Percentiles rank a stretch among this genome's conserved stretches.
Evolutionary conservation across 2,329 filamentous ascomycete genomes (phyloP).

Genomic region (Xenoacremonium recifei): DNA sequence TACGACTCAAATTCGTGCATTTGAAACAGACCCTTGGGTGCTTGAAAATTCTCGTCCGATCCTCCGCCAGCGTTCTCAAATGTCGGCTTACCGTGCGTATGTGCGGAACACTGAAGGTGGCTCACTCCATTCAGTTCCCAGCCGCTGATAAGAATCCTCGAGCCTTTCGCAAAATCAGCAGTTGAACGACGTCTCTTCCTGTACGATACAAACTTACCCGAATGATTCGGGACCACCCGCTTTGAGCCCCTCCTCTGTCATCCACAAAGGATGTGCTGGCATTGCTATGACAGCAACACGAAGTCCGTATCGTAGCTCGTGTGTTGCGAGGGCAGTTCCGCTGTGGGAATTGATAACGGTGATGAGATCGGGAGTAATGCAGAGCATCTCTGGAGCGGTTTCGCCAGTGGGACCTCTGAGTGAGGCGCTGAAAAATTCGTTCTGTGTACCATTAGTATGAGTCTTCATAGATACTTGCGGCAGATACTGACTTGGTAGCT

Average conservation of each 20-base stretch:
- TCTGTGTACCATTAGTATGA: not conserved
- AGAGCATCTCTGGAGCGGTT: not conserved
- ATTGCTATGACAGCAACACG: constrained; percentile 50
- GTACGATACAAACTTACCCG: constrained; percentile 9
- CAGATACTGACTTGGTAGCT: not conserved
- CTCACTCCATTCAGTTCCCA: not conserved
- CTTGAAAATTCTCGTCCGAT: too few relatives aligned
- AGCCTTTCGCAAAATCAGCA: not conserved
- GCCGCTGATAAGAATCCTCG: not conserved
- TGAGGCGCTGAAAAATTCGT: not conserved
- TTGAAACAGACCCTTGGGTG: too few relatives aligned
- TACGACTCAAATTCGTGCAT: too few relatives aligned
- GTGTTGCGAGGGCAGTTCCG: constrained; percentile 20
- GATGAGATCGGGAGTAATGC: not conserved
- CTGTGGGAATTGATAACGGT: not conserved
- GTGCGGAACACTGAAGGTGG: not conserved
- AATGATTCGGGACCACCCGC: constrained; percentile 35
- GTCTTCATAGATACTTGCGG: not conserved
- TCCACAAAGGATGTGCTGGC: constrained; percentile 50
- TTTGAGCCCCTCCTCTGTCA: constrained; percentile 32
- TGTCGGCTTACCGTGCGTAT: not conserved
- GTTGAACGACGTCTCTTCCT: not conserved
- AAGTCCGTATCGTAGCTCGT: constrained; percentile 50
- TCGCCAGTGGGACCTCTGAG: not conserved
- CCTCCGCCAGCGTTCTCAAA: too few relatives aligned